phyloP scores from a whole-genome alignment of 164 flowering plant species.

The Saururus chinensis region DNA sequence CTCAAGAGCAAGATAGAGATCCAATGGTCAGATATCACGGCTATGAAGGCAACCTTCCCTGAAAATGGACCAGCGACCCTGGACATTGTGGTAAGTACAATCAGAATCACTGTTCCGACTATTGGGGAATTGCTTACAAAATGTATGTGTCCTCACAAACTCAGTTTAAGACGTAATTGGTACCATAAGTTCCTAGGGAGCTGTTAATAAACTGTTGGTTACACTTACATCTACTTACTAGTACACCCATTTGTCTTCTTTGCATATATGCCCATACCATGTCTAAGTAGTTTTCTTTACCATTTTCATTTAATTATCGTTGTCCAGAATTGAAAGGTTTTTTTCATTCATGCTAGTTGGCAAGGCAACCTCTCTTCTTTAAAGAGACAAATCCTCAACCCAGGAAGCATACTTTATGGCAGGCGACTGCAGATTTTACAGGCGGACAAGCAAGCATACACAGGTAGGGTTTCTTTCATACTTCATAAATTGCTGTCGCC shows the following conservation, averaged over 20 bases:
- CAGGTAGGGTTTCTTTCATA: slow-evolving; percentile 23
- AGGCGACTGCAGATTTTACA: slow-evolving; percentile 71
- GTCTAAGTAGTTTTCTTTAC: neutral
- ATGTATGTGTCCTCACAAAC: no score
- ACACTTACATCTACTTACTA: no score
- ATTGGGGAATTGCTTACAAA: neutral
- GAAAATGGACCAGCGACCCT: slow-evolving; percentile 48
- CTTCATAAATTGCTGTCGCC: neutral
- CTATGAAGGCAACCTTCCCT: slow-evolving; percentile 54
- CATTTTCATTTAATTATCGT: neutral
- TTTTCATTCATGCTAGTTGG: slow-evolving; percentile 25
- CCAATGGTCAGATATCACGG: slow-evolving; percentile 83
- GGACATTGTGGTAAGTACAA: slow-evolving; percentile 51
- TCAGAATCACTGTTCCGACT: neutral
- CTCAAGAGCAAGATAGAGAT: slow-evolving; percentile 79
- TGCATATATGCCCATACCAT: neutral
- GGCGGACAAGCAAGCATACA: slow-evolving; percentile 60
- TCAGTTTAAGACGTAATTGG: no score
- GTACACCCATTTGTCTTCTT: neutral
- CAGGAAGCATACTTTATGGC: slow-evolving; percentile 83
- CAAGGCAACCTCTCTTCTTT: slow-evolving; percentile 71
- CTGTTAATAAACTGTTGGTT: no score
- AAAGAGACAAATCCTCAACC: slow-evolving; percentile 86
- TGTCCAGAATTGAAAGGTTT: neutral
- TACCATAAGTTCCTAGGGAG: no score